Evolutionary conservation across 768 basidiomycete species (phyloP), one percentile per base, ranked within the genome.

Genomic region (Trametes meyenii): DNA sequence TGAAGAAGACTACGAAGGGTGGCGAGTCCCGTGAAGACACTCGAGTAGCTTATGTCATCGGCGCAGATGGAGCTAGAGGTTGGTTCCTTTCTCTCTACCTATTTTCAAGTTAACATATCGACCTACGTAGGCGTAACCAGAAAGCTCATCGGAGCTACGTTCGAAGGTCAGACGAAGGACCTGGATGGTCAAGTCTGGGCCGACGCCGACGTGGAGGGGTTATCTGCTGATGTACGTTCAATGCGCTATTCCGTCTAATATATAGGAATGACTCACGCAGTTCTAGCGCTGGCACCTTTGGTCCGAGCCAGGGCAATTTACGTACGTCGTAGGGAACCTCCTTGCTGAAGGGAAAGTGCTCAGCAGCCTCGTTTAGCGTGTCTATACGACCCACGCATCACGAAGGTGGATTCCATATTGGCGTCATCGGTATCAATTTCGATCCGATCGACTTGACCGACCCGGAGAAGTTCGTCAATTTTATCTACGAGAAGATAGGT

Each of bases 21-120:
- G 29, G 29, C 26, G 71, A 73, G 33, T 44, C 50, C 0, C 44
- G 55, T 19, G 76, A 80, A 58, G 67, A 50, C 2, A 59, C 72
- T 6, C 66, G 59, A 7, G 67, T 63, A 21, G 67, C 71, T 1
- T 80, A 71, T 63, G 62, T 83, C 0, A 67, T 81, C 14, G 80
- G 80, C 2, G 69, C 75, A 0, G 82, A 81, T 61, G 78, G 79
- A 14, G 80, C 76, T 0, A 66, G 65, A 61, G 70, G 75, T 72
- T 10, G 38, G 66, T 48, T 13, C 14, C 3, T 19, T 44, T n/a
- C 16, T 2, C 7, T 38, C 17, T 12, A 2, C 7, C n/a, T 36
- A 45, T 23, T 33, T 33, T 33, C 29, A 21, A 17, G n/a, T 19
- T 19, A 26, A 17, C 36, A 5, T 38, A 14, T 14, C 17, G 29